phyloP scores from a whole-genome alignment of 2,329 filamentous ascomycete species.

The Fusarium buxicola region DNA sequence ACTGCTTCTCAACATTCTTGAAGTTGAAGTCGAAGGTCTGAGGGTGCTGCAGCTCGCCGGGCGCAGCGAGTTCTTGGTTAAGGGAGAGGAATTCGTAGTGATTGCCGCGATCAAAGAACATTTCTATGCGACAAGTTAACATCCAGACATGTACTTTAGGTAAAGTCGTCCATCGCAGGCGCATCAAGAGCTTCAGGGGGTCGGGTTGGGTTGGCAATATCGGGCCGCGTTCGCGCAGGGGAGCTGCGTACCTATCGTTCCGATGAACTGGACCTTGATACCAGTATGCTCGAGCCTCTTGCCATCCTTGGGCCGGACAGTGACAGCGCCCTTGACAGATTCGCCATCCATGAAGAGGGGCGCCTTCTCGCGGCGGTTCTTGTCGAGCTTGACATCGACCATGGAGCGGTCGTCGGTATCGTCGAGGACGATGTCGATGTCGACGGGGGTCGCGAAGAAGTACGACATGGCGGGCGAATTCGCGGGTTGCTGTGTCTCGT shows the following conservation, averaged over 20 bases:
- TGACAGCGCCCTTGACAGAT: slow-evolving; percentile 96
- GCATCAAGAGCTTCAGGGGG: slow-evolving; percentile 22
- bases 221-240: neutral
- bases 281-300: slow-evolving; percentile 98
- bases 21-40: slow-evolving; percentile 99
- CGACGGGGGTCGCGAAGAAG: slow-evolving; percentile 97
- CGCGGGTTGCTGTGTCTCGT: slow-evolving; percentile 2
- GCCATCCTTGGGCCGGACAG: slow-evolving; percentile 95
- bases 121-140: slow-evolving; percentile 70
- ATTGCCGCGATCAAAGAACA: slow-evolving; percentile 99
- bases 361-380: slow-evolving; percentile 96
- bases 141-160: neutral
- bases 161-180: slow-evolving; percentile 2
- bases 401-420: slow-evolving; percentile 94
- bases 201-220: slow-evolving; percentile 12
- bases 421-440: slow-evolving; percentile 98
- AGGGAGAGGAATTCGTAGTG: slow-evolving; percentile 99
- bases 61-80: slow-evolving; percentile 95
- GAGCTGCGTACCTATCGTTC: slow-evolving; percentile 81
- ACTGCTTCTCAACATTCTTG: slow-evolving; percentile 99
- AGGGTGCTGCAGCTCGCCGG: slow-evolving; percentile 97
- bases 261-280: slow-evolving; percentile 99
- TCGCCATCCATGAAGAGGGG: slow-evolving; percentile 98
- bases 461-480: slow-evolving; percentile 78
- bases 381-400: slow-evolving; percentile 98